Evolutionary conservation across 169 alveolate species (phyloP).

Genomic region (Sarcocystis neurona): DNA sequence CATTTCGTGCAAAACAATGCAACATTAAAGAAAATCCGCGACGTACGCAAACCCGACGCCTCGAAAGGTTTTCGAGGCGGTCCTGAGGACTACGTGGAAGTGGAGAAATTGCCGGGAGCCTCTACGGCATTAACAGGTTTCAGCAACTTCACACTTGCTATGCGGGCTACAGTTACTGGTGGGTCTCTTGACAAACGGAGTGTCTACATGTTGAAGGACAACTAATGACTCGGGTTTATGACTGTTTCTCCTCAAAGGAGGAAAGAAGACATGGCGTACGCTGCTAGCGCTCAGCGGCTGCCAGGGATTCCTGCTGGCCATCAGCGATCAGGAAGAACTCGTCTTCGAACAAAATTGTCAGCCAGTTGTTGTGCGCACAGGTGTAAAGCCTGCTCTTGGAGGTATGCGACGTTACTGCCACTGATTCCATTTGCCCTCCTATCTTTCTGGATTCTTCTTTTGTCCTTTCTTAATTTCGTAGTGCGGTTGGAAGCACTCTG

Average conservation of each 20-base stretch:
- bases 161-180: constrained; percentile 67
- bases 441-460: no score
- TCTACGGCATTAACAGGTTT: constrained; percentile 63
- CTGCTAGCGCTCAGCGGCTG: constrained; percentile 74
- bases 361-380: constrained; percentile 75
- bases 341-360: constrained; percentile 81
- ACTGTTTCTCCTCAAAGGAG: constrained; percentile 19
- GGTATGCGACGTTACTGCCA: no score
- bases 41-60: not conserved
- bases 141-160: constrained; percentile 71
- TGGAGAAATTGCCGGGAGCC: constrained; percentile 70
- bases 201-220: not conserved
- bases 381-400: constrained; percentile 69
- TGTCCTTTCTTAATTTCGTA: no score
- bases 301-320: constrained; percentile 78
- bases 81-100: constrained; percentile 71
- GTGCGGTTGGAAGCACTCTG: no score
- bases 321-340: constrained; percentile 79
- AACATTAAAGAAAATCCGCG: not conserved
- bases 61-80: constrained; percentile 71
- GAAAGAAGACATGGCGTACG: constrained; percentile 65
- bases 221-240: not conserved
- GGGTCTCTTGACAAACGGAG: not conserved
- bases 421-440: no score
- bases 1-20: not conserved